These are phyloP conservation scores for Chiua sp. DNA, from an alignment of 1,284 basidiomycete species.

Conservation along the genomic window DNA sequence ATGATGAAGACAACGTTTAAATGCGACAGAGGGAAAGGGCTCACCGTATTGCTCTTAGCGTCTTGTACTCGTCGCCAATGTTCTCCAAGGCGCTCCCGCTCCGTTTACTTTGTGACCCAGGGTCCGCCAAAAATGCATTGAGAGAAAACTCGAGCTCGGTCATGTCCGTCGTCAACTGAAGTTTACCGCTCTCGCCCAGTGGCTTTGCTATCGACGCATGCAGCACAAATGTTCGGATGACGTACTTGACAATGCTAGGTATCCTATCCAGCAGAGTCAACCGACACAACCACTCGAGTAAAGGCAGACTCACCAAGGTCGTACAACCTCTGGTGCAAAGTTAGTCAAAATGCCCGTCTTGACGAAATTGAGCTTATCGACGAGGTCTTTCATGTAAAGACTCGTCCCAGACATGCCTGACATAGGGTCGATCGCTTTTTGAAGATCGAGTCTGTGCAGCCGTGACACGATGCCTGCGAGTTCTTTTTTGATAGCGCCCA, in stretches of 20 bases:
- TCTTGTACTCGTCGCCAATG: constrained; percentile 82
- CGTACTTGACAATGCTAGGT: constrained; percentile 69
- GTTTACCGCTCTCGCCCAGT: constrained; percentile 86
- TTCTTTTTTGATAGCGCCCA: constrained; percentile 79
- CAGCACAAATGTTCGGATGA: constrained; percentile 84
- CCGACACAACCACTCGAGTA: background rate
- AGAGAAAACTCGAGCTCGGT: constrained; percentile 93
- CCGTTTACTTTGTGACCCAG: constrained; percentile 57
- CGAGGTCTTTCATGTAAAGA: constrained; percentile 88
- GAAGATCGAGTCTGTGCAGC: constrained; percentile 85
- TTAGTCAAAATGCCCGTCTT: constrained; percentile 76
- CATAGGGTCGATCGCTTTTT: constrained; percentile 67
- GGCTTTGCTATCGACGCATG: constrained; percentile 90
- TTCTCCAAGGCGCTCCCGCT: constrained; percentile 64
- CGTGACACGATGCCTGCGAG: constrained; percentile 77
- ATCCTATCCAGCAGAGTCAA: constrained; percentile 54
- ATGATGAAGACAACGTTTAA: background rate
- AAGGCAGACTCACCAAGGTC: constrained; percentile 63
- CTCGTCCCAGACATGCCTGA: constrained; percentile 73
- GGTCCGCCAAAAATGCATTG: constrained; percentile 74
- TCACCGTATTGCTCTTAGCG: constrained; percentile 81
- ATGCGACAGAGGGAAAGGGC: constrained; percentile 19
- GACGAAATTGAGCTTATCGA: constrained; percentile 84
- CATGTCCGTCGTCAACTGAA: constrained; percentile 95
- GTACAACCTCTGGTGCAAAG: constrained; percentile 73